Evolutionary conservation across 1,139 yeast species (phyloP).

Genomic region (Eremothecium coryli): DNA sequence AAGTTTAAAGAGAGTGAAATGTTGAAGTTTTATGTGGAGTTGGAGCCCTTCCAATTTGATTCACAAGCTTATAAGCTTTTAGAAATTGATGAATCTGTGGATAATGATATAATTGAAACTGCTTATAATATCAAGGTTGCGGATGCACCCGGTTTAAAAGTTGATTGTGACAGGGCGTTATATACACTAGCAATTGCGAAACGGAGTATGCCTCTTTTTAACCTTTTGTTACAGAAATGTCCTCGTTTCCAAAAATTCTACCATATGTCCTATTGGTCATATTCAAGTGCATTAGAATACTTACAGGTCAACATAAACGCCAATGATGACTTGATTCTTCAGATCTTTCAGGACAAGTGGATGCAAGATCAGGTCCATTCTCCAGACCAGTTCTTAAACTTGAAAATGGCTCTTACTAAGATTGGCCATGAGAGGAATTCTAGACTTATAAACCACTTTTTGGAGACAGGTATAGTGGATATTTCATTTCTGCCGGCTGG

Average conservation of each 20-base stretch:
- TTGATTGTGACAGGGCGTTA: conserved; percentile 39
- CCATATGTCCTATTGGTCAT: conserved; percentile 22
- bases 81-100: conserved; percentile 56
- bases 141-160: conserved; percentile 37
- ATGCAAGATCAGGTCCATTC: conserved; percentile 27
- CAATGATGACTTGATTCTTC: conserved; percentile 47
- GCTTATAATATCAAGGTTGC: conserved; percentile 55
- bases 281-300: conserved; percentile 35
- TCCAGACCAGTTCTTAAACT: conserved; percentile 36
- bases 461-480: conserved; percentile 52
- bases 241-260: conserved; percentile 25
- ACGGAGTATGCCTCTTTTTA: conserved; percentile 37
- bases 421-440: conserved; percentile 44
- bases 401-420: conserved; percentile 43
- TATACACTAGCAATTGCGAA: conserved; percentile 49
- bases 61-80: conserved; percentile 52
- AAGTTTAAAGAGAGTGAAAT: conserved; percentile 37
- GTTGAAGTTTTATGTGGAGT: conserved; percentile 39
- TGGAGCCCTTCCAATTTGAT: conserved; percentile 45
- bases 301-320: conserved; percentile 40
- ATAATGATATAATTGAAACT: conserved; percentile 65
- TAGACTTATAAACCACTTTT: conserved; percentile 43
- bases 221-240: conserved; percentile 27
- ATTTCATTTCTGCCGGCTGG: conserved; percentile 51
- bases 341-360: conserved; percentile 44